Evolutionary conservation across 2,329 filamentous ascomycete genomes (phyloP), one percentile per base, ranked within the genome.

Genomic region (Truncatella angustata): DNA sequence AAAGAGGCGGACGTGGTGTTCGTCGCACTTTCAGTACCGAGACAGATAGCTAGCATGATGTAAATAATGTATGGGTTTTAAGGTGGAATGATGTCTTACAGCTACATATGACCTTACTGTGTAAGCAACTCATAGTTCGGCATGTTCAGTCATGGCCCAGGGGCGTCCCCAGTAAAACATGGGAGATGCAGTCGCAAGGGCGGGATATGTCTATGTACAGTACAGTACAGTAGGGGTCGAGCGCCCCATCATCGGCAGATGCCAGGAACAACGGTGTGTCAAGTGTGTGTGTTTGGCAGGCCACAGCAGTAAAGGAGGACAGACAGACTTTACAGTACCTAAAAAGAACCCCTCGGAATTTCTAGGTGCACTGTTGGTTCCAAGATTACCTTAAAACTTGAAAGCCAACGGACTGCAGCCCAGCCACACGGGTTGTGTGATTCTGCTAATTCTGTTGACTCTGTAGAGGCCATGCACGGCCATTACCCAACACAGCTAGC

Each of bases 181-280:
- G 6, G 6, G 16, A 10, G 16, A 18, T 18, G 11, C 36, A 43
- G 20, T 43, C 16, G 40, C 40, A 24, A 20, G 4, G 18, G 7
- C 40, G 16, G 40, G 40, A 43, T 43, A 43, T 43, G 20, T 43
- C 24, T 43, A n/a, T n/a, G n/a, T n/a, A n/a, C n/a, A n/a, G n/a
- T n/a, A n/a, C n/a, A n/a, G n/a, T n/a, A n/a, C n/a, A n/a, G n/a
- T n/a, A 43, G 40, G 40, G 16, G 40, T 32, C 40, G 20, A 39
- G 40, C 40, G 40, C 11, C 24, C 7, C 7, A 7, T 7, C 16
- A 11, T 7, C 36, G 36, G 36, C 36, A 40, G 20, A 40, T 10
- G 7, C 36, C 11, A 10, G n/a, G n/a, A n/a, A n/a, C 7, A 43
- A 20, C 14, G 40, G 12, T 7, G 10, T 6, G 40, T 20, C 11